Evolutionary conservation across 257 asterid genomes (phyloP).

Genomic region (Salvia hispanica): DNA sequence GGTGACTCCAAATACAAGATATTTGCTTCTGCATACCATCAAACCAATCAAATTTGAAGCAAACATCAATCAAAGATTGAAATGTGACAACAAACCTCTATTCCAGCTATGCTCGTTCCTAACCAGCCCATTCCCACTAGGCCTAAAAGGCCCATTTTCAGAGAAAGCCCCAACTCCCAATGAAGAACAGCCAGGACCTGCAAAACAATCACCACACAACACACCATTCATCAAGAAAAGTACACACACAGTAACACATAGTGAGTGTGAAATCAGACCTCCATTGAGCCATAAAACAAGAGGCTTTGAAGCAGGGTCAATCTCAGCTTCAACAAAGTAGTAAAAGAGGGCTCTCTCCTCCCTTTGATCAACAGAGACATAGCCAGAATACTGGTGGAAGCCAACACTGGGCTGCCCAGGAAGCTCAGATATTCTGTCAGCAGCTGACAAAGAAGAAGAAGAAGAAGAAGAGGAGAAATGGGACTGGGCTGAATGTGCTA

Average conservation of each 20-base stretch:
- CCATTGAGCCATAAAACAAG: slow-evolving; percentile 86
- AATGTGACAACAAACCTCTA: slow-evolving; percentile 44
- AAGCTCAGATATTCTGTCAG: slow-evolving; percentile 50
- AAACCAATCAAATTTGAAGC: not conserved
- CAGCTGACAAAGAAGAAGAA: slow-evolving; percentile 30
- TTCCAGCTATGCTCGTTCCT: slow-evolving; percentile 76
- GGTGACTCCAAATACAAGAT: slow-evolving; percentile 78
- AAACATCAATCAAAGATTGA: not conserved
- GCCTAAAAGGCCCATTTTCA: slow-evolving; percentile 85
- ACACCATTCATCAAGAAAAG: not conserved
- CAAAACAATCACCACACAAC: not conserved
- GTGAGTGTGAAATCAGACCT: slow-evolving; percentile 39
- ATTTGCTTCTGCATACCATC: slow-evolving; percentile 59
- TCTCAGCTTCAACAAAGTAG: slow-evolving; percentile 72
- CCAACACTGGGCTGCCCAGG: slow-evolving; percentile 77
- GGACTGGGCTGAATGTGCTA: slow-evolving; percentile 23
- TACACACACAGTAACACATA: not conserved
- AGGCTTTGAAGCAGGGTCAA: slow-evolving; percentile 61
- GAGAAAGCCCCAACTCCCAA: slow-evolving; percentile 84
- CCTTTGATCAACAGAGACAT: slow-evolving; percentile 50
- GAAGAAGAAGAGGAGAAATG: slow-evolving; percentile 19
- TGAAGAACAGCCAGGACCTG: slow-evolving; percentile 90
- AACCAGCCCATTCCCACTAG: slow-evolving; percentile 55
- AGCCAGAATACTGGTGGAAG: slow-evolving; percentile 72
- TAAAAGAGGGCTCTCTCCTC: slow-evolving; percentile 58